These are phyloP conservation scores for Echites panduratus DNA, from an alignment of 257 asterid genomes.

Conservation along the genomic window DNA sequence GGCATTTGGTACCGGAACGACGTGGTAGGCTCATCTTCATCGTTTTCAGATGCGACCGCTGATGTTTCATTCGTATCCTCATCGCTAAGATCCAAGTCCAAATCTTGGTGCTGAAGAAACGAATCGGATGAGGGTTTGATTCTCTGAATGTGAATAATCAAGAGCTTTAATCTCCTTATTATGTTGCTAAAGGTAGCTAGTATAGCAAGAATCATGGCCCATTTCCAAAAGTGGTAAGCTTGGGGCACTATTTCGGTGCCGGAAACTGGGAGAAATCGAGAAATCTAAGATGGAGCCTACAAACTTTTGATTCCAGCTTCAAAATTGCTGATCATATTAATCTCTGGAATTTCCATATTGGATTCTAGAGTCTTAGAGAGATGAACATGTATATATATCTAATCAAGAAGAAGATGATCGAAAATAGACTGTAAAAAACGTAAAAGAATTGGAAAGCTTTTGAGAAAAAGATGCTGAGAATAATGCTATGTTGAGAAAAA, in stretches of 20 bases:
- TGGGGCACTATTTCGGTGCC: too few species aligned
- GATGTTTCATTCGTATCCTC: constrained; percentile 47
- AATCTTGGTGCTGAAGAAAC: constrained; percentile 26
- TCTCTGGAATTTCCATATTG: too few species aligned
- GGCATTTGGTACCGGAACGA: constrained; percentile 20
- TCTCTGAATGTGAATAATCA: constrained; percentile 39
- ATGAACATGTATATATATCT: too few species aligned
- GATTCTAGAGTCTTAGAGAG: neutral
- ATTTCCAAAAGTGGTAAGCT: too few species aligned
- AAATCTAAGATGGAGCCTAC: too few species aligned
- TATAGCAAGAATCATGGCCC: too few species aligned
- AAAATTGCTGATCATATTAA: too few species aligned
- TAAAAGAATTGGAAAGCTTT: neutral
- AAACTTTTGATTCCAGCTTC: too few species aligned
- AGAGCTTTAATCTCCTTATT: constrained; percentile 34
- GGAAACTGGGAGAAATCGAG: too few species aligned
- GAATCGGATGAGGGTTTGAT: constrained; percentile 41
- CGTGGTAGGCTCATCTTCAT: constrained; percentile 26
- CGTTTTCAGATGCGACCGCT: constrained; percentile 32
- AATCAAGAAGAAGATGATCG: neutral
- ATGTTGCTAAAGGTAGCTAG: too few species aligned
- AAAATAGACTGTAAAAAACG: neutral
- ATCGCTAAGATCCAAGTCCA: constrained; percentile 48
- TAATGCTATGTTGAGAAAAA: neutral
- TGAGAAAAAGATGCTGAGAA: neutral